phyloP scores from a whole-genome alignment of 2,329 filamentous ascomycete species.

The Podosphaera fusca region DNA sequence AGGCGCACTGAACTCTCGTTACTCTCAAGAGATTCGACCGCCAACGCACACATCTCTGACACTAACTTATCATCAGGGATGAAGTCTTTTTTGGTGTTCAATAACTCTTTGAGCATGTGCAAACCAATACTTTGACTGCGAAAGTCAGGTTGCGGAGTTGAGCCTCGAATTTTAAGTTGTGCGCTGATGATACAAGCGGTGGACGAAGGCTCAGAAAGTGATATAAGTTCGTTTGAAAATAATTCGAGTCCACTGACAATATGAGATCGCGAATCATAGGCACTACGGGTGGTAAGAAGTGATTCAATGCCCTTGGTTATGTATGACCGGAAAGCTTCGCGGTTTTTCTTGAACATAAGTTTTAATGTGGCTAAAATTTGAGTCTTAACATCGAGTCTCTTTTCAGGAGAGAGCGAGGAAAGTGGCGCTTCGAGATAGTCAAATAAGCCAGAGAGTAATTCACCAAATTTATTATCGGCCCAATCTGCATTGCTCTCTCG shows the following conservation, averaged over 20 bases:
- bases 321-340: conserved; percentile 41
- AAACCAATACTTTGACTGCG: conserved; percentile 38
- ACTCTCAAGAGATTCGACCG: conserved; percentile 34
- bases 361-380: conserved; percentile 55
- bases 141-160: conserved; percentile 21
- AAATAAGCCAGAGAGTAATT: conserved; percentile 43
- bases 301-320: conserved; percentile 44
- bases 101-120: conserved; percentile 35
- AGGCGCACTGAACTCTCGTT: conserved; percentile 40
- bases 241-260: conserved; percentile 54
- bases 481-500: conserved; percentile 42
- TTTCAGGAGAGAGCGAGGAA: conserved; percentile 31
- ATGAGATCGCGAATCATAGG: conserved; percentile 45
- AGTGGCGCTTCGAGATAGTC: conserved; percentile 45
- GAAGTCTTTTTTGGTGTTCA: conserved; percentile 23
- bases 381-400: conserved; percentile 47
- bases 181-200: conserved; percentile 30
- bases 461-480: conserved; percentile 43
- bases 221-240: conserved; percentile 47
- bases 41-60: conserved; percentile 25
- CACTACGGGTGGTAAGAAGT: conserved; percentile 38
- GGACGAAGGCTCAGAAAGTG: conserved; percentile 38
- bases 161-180: conserved; percentile 23
- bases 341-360: conserved; percentile 44
- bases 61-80: conserved; percentile 27